Evolutionary conservation across 768 basidiomycete genomes (phyloP).

Genomic region (Hydnum rufescens): DNA sequence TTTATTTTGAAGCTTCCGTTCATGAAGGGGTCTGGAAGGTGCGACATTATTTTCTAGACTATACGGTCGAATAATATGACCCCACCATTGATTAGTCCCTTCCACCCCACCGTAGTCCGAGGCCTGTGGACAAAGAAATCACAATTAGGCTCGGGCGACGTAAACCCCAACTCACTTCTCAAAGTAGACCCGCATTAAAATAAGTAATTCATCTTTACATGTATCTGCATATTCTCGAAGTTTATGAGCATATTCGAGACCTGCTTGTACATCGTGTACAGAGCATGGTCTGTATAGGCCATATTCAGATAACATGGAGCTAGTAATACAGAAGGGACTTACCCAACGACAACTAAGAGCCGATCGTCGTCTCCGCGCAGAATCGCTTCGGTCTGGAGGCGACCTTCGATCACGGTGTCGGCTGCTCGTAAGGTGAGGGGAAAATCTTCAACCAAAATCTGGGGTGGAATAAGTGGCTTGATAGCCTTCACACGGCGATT

Average conservation of each 20-base stretch:
- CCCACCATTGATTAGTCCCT: conserved; percentile 80
- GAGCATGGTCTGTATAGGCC: conserved; percentile 57
- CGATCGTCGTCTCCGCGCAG: conserved; percentile 80
- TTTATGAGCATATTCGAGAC: conserved; percentile 67
- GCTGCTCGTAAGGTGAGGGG: conserved; percentile 69
- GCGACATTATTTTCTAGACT: neutral
- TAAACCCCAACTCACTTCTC: conserved; percentile 36
- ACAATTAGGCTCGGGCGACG: neutral
- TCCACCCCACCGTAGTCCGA: conserved; percentile 94
- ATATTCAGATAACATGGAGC: neutral
- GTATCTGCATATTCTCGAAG: conserved; percentile 62
- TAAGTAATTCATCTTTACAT: conserved; percentile 70
- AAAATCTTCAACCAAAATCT: conserved; percentile 87
- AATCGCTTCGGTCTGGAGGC: conserved; percentile 56
- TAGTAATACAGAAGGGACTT: conserved; percentile 13
- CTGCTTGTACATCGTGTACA: conserved; percentile 74
- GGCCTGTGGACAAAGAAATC: conserved; percentile 15
- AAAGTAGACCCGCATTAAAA: conserved; percentile 97
- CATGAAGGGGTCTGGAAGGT: conserved; percentile 50
- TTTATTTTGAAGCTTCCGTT: conserved; percentile 88
- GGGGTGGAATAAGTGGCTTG: conserved; percentile 80
- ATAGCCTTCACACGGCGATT: conserved; percentile 75
- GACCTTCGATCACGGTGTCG: conserved; percentile 76
- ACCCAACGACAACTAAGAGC: conserved; percentile 82
- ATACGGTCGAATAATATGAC: neutral